A percentile compares a stretch with the other conserved stretches of the same genome.
phyloP scores from a whole-genome alignment of 2,329 filamentous ascomycete genomes.

The Mariannaea elegans region DNA sequence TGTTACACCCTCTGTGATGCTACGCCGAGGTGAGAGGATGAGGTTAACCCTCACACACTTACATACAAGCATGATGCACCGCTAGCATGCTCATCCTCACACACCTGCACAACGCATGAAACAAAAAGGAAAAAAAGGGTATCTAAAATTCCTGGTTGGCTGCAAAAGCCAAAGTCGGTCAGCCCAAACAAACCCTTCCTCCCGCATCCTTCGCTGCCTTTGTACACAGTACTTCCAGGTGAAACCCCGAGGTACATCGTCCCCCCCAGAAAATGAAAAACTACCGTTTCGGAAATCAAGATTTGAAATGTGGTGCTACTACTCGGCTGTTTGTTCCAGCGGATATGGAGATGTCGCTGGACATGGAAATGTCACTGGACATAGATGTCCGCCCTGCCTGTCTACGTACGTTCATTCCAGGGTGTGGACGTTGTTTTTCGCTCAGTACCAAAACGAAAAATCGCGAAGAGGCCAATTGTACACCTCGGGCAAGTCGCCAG shows the following conservation, averaged over 20 bases:
- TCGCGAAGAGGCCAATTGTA: not conserved
- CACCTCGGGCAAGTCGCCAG: slow-evolving; percentile 26
- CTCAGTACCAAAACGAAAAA: not conserved
- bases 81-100: not conserved
- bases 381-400: not conserved
- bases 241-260: slow-evolving; percentile 1
- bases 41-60: not conserved
- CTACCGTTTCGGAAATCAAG: not conserved
- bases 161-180: not conserved
- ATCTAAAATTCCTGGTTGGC: not conserved
- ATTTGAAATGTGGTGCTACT: not conserved
- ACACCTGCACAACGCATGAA: not conserved
- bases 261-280: not conserved
- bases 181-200: not conserved
- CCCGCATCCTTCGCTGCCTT: not conserved
- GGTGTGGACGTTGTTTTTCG: not conserved
- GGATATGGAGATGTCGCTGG: not conserved
- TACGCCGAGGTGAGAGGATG: not conserved
- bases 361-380: slow-evolving; percentile 2
- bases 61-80: not conserved
- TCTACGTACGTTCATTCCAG: too few relatives aligned
- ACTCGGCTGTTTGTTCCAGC: slow-evolving; percentile 12
- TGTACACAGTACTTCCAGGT: slow-evolving; percentile 14
- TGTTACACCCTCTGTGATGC: not conserved
- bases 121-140: not conserved